Conservation (phyloP, 768 basidiomycete species). For the Boletales sp. region DNA sequence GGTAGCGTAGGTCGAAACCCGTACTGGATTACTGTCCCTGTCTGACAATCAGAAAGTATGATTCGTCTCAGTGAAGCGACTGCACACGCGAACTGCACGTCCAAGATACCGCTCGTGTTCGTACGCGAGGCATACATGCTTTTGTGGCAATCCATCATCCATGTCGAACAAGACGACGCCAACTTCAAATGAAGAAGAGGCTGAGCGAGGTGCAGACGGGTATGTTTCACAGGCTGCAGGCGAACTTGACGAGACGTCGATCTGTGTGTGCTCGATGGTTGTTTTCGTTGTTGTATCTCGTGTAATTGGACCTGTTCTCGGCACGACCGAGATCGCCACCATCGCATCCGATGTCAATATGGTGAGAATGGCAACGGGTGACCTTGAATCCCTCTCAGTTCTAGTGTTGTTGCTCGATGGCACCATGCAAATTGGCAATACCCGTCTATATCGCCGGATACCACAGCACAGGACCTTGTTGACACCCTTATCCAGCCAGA, state of each 20-base stretch:
- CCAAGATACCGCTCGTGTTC: slow-evolving; percentile 94
- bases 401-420: slow-evolving; percentile 59
- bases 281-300: slow-evolving; percentile 6
- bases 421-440: slow-evolving; percentile 62
- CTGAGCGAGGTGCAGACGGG: slow-evolving; percentile 41
- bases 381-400: slow-evolving; percentile 42
- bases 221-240: slow-evolving; percentile 32
- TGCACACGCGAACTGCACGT: slow-evolving; percentile 92
- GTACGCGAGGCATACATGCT: slow-evolving; percentile 95
- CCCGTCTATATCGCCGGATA: slow-evolving; percentile 50
- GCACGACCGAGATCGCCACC: background rate
- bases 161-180: slow-evolving; percentile 98
- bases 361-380: slow-evolving; percentile 28
- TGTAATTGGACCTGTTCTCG: slow-evolving; percentile 1
- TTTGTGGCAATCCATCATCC: slow-evolving; percentile 95
- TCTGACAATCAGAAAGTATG: slow-evolving; percentile 98
- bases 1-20: slow-evolving; percentile 88
- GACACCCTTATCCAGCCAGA: slow-evolving; percentile 43
- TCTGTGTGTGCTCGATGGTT: slow-evolving; percentile 11
- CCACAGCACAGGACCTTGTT: slow-evolving; percentile 59
- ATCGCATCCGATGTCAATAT: background rate
- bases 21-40: slow-evolving; percentile 95
- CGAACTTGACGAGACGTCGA: slow-evolving; percentile 41
- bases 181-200: slow-evolving; percentile 94
- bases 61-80: slow-evolving; percentile 97